Percentiles rank a stretch among this genome's conserved stretches.
Conservation (phyloP, 2,329 filamentous ascomycete species). For the Cladosporium sp. region DNA sequence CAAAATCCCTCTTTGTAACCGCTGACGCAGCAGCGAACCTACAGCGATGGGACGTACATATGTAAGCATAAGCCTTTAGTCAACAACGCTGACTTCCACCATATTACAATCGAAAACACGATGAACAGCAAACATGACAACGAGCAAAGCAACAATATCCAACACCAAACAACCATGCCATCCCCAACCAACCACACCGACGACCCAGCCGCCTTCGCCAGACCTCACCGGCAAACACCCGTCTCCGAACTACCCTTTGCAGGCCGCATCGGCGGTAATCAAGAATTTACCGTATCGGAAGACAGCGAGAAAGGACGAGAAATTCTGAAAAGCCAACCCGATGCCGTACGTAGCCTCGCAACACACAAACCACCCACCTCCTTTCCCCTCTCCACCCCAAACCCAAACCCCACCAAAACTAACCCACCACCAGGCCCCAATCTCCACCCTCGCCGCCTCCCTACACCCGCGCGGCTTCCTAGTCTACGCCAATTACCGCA, state of each 20-base stretch:
- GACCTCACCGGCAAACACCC: neutral
- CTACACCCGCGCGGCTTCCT: constrained; percentile 21
- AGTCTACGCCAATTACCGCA: constrained; percentile 19
- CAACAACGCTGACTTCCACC: neutral
- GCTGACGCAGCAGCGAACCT: constrained; percentile 4
- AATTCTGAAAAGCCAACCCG: constrained; percentile 23
- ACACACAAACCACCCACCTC: neutral
- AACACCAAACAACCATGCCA: neutral
- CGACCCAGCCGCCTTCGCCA: neutral
- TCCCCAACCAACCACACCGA: neutral
- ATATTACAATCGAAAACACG: neutral
- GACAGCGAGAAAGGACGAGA: constrained; percentile 19
- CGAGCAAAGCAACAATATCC: neutral
- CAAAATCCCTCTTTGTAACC: constrained; percentile 1
- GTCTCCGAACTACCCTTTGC: constrained; percentile 21
- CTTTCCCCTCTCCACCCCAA: no score
- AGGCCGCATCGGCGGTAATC: constrained; percentile 33
- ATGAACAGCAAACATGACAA: neutral
- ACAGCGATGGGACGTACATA: no score
- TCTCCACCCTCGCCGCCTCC: constrained; percentile 14
- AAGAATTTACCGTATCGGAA: constrained; percentile 28
- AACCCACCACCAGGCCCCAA: constrained; percentile 16
- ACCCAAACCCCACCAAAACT: neutral
- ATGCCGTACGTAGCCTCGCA: constrained; percentile 26
- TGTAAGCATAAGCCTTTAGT: neutral